Percentiles rank a stretch among this genome's conserved stretches.
These are phyloP conservation scores for Venturia asperata DNA, from an alignment of 2,329 filamentous ascomycete species.

Conservation along the genomic window DNA sequence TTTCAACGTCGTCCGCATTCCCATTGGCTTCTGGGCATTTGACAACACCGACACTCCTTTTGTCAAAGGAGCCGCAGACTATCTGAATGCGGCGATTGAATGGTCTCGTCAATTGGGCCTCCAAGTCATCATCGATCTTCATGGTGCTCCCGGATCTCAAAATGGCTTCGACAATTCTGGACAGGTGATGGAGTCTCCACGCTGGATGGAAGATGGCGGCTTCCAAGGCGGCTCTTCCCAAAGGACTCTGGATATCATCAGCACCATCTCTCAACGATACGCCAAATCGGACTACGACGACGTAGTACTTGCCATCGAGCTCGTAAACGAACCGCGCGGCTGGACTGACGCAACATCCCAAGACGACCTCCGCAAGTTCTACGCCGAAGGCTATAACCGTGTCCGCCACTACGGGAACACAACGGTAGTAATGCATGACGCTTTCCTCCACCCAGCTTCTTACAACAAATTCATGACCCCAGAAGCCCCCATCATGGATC, in stretches of 20 bases:
- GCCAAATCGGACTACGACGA: slow-evolving; percentile 47
- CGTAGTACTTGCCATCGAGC: slow-evolving; percentile 51
- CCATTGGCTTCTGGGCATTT: slow-evolving; percentile 55
- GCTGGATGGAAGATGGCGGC: slow-evolving; percentile 39
- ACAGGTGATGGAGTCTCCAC: slow-evolving; percentile 36
- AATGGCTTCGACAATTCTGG: slow-evolving; percentile 60
- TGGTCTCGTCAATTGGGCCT: slow-evolving; percentile 48
- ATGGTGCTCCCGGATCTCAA: slow-evolving; percentile 50
- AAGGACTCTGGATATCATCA: slow-evolving; percentile 51
- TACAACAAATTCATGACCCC: slow-evolving; percentile 57
- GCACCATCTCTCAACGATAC: slow-evolving; percentile 52
- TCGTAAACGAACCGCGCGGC: slow-evolving; percentile 51
- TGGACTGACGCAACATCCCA: slow-evolving; percentile 34
- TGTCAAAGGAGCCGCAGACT: slow-evolving; percentile 44
- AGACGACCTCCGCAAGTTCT: slow-evolving; percentile 45
- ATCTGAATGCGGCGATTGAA: slow-evolving; percentile 50
- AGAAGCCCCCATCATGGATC: slow-evolving; percentile 47
- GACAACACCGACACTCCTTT: slow-evolving; percentile 45
- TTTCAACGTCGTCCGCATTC: slow-evolving; percentile 54
- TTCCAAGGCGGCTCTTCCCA: slow-evolving; percentile 33
- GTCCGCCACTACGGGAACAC: slow-evolving; percentile 39
- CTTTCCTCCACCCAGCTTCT: slow-evolving; percentile 44
- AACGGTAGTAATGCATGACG: slow-evolving; percentile 53
- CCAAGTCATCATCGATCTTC: slow-evolving; percentile 54
- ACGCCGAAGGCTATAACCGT: slow-evolving; percentile 47